phyloP scores from a whole-genome alignment of 179 eudicot genomes.

The Spergularia azorica region DNA sequence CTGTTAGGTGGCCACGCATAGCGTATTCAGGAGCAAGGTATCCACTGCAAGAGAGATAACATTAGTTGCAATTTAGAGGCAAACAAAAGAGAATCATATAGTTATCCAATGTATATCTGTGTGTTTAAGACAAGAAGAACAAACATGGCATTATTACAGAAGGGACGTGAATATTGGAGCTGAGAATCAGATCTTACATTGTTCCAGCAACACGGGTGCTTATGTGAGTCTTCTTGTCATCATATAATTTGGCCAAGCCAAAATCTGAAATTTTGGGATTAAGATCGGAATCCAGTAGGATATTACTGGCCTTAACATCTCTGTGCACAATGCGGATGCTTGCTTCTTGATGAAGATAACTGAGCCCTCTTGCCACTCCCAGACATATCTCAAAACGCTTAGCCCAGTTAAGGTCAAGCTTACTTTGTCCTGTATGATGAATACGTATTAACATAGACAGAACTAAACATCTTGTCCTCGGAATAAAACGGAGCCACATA shows the following conservation, averaged over 20 bases:
- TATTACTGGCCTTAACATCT: slow-evolving; percentile 90
- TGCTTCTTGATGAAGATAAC: slow-evolving; percentile 84
- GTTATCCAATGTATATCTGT: background rate
- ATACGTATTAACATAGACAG: background rate
- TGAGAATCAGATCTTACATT: slow-evolving; percentile 44
- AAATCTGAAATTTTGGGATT: slow-evolving; percentile 89
- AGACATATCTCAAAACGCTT: slow-evolving; percentile 79
- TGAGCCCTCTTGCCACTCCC: slow-evolving; percentile 79
- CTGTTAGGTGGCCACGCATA: slow-evolving; percentile 82
- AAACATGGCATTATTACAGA: background rate
- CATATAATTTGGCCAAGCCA: slow-evolving; percentile 87
- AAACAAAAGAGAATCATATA: no score
- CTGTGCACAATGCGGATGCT: slow-evolving; percentile 75
- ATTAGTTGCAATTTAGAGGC: no score
- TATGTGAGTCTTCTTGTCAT: slow-evolving; percentile 82
- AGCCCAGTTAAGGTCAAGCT: slow-evolving; percentile 59
- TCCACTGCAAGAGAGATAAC: slow-evolving; percentile 44
- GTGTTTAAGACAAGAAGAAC: background rate
- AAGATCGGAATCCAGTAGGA: slow-evolving; percentile 74
- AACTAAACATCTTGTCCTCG: background rate
- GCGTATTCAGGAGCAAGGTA: slow-evolving; percentile 90
- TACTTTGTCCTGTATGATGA: slow-evolving; percentile 43
- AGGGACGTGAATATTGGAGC: background rate
- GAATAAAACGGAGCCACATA: no score
- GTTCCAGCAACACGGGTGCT: slow-evolving; percentile 97